phyloP scores from a whole-genome alignment of 1,139 yeast genomes.

The Scheffersomyces segobiensis region DNA sequence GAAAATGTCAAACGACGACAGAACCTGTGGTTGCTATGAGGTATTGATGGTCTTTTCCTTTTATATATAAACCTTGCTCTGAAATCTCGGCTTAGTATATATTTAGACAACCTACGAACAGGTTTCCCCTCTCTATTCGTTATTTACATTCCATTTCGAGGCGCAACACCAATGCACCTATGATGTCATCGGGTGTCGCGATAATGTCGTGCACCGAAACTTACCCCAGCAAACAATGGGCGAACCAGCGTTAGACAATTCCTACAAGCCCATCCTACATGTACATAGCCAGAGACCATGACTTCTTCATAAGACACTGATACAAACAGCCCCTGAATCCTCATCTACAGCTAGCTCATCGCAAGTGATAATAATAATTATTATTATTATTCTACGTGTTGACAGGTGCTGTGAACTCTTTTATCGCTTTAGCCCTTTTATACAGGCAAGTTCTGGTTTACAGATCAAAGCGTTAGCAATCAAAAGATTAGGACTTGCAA shows the following conservation, averaged over 20 bases:
- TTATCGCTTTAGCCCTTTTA: neutral
- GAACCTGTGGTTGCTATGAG: neutral
- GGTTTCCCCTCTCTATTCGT: neutral
- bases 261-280: neutral
- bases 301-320: neutral
- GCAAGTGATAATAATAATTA: neutral
- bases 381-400: neutral
- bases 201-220: neutral
- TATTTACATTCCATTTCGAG: neutral
- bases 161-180: neutral
- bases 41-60: neutral
- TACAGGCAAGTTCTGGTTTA: neutral
- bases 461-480: neutral
- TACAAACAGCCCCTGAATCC: neutral
- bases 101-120: neutral
- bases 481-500: neutral
- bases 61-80: neutral
- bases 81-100: no score
- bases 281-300: neutral
- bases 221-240: neutral
- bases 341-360: neutral
- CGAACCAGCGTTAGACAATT: neutral
- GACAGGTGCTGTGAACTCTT: neutral
- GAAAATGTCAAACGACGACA: slow-evolving; percentile 1
- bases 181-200: neutral